Percentiles rank a stretch among this genome's conserved stretches.
Conservation (phyloP, 345 rosid genomes). For the Eutrema yunnanense region DNA sequence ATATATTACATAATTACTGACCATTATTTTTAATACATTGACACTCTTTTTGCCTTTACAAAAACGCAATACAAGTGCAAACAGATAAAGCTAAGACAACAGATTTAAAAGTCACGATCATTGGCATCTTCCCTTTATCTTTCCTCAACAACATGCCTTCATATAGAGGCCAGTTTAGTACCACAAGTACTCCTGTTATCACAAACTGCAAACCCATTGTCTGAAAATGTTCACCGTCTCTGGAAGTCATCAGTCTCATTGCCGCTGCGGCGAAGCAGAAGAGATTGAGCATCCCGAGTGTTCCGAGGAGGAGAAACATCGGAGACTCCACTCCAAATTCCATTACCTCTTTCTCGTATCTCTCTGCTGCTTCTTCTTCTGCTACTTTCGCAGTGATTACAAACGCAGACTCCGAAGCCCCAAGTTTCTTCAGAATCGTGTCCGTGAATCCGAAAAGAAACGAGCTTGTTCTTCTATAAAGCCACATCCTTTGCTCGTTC, state of each 20-base stretch:
- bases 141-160: conserved; percentile 50
- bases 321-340: conserved; percentile 72
- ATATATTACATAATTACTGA: background rate
- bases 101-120: conserved; percentile 36
- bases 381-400: conserved; percentile 62
- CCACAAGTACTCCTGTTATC: conserved; percentile 44
- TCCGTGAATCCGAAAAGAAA: conserved; percentile 56
- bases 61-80: conserved; percentile 36
- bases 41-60: background rate
- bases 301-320: conserved; percentile 52
- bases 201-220: conserved; percentile 40
- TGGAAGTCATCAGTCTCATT: background rate
- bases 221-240: background rate
- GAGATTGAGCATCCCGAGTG: conserved; percentile 56
- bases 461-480: conserved; percentile 66
- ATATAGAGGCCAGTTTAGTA: conserved; percentile 59
- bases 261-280: conserved; percentile 34
- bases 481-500: conserved; percentile 72
- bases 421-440: conserved; percentile 34
- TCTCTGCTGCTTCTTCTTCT: conserved; percentile 41
- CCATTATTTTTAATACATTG: background rate
- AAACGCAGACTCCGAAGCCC: conserved; percentile 46
- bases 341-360: conserved; percentile 56
- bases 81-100: conserved; percentile 31
- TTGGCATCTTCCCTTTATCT: conserved; percentile 65